Conservation (phyloP, 768 basidiomycete species). For the Lactarius quietus region DNA sequence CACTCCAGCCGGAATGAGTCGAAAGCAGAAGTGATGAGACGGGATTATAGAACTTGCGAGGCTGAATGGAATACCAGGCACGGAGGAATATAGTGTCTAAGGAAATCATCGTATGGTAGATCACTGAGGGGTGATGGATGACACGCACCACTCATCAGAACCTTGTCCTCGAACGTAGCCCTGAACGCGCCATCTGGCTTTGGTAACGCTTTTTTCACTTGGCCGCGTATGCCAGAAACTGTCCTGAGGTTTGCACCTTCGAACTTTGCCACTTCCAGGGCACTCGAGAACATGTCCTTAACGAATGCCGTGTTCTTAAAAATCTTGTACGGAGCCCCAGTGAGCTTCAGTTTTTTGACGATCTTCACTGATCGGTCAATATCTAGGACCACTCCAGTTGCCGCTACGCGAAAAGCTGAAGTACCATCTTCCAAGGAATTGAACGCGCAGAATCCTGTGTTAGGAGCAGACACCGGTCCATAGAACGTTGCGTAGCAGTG, state of each 20-base stretch:
- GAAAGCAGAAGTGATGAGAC: constrained; percentile 87
- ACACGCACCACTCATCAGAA: constrained; percentile 86
- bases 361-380: constrained; percentile 91
- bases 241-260: constrained; percentile 97
- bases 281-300: constrained; percentile 93
- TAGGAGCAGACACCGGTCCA: constrained; percentile 86
- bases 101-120: background rate
- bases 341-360: constrained; percentile 97
- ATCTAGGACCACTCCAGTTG: constrained; percentile 93
- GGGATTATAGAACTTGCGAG: constrained; percentile 94
- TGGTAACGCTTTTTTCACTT: constrained; percentile 92
- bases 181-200: constrained; percentile 95
- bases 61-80: constrained; percentile 95
- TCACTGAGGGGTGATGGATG: background rate
- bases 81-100: constrained; percentile 92
- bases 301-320: constrained; percentile 99
- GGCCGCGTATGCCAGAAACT: constrained; percentile 93
- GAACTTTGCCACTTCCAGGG: constrained; percentile 96
- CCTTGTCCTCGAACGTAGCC: constrained; percentile 97
- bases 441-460: constrained; percentile 97
- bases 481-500: constrained; percentile 99
- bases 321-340: constrained; percentile 93
- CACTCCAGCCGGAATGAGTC: constrained; percentile 80
- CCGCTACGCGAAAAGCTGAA: constrained; percentile 82
- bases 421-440: constrained; percentile 68